These are phyloP conservation scores for Mycena sp. DNA, from an alignment of 1,284 basidiomycete genomes.

Conservation along the genomic window DNA sequence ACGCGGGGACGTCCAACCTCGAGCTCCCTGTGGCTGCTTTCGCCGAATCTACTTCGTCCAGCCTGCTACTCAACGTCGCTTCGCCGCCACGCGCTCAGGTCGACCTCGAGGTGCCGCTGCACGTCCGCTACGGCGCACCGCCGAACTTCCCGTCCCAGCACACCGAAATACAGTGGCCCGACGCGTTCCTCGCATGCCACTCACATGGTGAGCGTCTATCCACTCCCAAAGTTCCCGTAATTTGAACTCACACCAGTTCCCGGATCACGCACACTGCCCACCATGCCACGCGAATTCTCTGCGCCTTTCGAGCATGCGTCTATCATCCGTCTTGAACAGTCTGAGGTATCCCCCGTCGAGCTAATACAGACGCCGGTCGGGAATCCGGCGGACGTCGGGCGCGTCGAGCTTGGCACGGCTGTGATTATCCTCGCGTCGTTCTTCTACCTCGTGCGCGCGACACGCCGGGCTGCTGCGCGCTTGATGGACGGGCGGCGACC, in stretches of 20 bases:
- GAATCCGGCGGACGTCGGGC: conserved; percentile 43
- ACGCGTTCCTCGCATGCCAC: conserved; percentile 50
- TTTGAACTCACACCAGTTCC: too few species aligned
- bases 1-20: conserved; percentile 56
- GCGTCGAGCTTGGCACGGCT: conserved; percentile 55
- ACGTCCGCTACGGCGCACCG: conserved; percentile 56
- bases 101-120: conserved; percentile 58
- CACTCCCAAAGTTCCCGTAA: too few species aligned
- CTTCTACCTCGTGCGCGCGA: conserved; percentile 41
- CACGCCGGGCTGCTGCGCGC: conserved; percentile 6
- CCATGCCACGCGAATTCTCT: conserved; percentile 32
- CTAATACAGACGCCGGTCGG: conserved; percentile 52
- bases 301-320: conserved; percentile 30
- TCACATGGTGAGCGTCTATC: not conserved
- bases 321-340: conserved; percentile 32
- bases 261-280: conserved; percentile 8
- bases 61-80: conserved; percentile 48
- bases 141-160: conserved; percentile 33
- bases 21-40: conserved; percentile 59
- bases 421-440: conserved; percentile 51
- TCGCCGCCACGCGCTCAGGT: conserved; percentile 24
- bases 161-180: conserved; percentile 45
- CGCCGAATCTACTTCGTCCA: conserved; percentile 12
- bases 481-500: too few species aligned
- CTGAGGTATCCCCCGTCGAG: conserved; percentile 18